These are phyloP conservation scores for Trametes cingulata DNA, from an alignment of 768 basidiomycete genomes.

Conservation along the genomic window DNA sequence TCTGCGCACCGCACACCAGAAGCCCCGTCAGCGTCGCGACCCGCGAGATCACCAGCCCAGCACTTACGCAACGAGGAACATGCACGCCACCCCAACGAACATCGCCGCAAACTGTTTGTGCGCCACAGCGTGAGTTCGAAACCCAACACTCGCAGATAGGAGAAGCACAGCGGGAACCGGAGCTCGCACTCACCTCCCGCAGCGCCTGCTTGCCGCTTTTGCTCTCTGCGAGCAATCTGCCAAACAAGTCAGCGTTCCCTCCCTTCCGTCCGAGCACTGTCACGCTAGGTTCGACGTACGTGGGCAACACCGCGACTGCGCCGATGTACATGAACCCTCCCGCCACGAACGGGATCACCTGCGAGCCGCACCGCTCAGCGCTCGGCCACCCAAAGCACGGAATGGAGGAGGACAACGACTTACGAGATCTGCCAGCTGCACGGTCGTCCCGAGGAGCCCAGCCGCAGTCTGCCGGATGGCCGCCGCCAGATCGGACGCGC, in stretches of 20 bases:
- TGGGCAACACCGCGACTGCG: conserved; percentile 87
- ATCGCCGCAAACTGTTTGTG: conserved; percentile 79
- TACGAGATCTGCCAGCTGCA: conserved; percentile 77
- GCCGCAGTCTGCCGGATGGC: conserved; percentile 74
- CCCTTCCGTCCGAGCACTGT: background rate
- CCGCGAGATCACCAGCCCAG: conserved; percentile 7
- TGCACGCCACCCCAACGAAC: conserved; percentile 87
- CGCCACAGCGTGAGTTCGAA: conserved; percentile 5
- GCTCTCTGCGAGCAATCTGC: conserved; percentile 81
- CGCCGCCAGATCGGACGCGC: conserved; percentile 66
- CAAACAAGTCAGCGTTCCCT: background rate
- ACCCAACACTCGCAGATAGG: background rate
- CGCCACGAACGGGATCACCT: conserved; percentile 90
- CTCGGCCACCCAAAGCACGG: conserved; percentile 2
- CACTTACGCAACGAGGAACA: conserved; percentile 90
- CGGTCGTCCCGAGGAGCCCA: conserved; percentile 84
- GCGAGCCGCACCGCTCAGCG: conserved; percentile 3
- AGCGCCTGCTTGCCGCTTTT: conserved; percentile 87
- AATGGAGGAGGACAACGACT: conserved; percentile 29
- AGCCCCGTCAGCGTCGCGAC: conserved; percentile 16
- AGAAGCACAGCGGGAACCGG: background rate
- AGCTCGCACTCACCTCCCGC: conserved; percentile 65
- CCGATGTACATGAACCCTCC: conserved; percentile 94
- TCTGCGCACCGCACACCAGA: conserved; percentile 38
- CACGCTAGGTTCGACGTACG: conserved; percentile 51